Percentiles rank a stretch among this genome's conserved stretches.
These are phyloP conservation scores for Cercophora sp. DNA, from an alignment of 495 filamentous ascomycete genomes.

Conservation along the genomic window DNA sequence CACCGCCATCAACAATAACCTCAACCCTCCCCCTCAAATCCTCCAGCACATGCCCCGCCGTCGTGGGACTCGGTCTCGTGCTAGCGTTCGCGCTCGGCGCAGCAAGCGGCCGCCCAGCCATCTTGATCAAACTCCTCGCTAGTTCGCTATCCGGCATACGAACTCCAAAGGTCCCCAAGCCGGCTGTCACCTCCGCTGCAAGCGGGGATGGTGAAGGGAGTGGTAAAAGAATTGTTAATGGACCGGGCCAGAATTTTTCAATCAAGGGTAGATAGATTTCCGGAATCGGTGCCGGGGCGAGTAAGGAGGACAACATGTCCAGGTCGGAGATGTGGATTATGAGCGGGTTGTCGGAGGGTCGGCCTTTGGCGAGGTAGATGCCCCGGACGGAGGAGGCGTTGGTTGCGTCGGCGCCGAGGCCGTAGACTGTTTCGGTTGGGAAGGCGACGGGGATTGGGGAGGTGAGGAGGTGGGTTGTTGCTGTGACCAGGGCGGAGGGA, in stretches of 20 bases:
- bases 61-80: constrained; percentile 86
- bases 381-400: constrained; percentile 76
- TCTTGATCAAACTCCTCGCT: constrained; percentile 79
- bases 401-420: constrained; percentile 91
- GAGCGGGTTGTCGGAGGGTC: constrained; percentile 90
- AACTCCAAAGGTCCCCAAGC: constrained; percentile 76
- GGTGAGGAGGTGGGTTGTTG: constrained; percentile 57
- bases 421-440: constrained; percentile 97
- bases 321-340: constrained; percentile 89
- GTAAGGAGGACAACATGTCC: constrained; percentile 65
- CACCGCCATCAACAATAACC: constrained; percentile 84
- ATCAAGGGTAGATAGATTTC: constrained; percentile 80
- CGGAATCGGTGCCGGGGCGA: constrained; percentile 58
- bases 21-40: constrained; percentile 84
- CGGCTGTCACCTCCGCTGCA: constrained; percentile 83
- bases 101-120: constrained; percentile 74
- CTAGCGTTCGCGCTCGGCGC: constrained; percentile 93
- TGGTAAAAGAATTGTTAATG: constrained; percentile 85
- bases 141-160: constrained; percentile 82
- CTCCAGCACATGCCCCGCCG: constrained; percentile 79
- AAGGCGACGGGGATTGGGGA: constrained; percentile 81
- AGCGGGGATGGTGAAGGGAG: constrained; percentile 65
- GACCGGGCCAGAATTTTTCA: constrained; percentile 85
- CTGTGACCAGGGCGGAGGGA: constrained; percentile 39
- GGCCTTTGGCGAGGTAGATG: constrained; percentile 85